Conservation (phyloP, 1,139 yeast species). For the Candida pseudoviswanathii region DNA sequence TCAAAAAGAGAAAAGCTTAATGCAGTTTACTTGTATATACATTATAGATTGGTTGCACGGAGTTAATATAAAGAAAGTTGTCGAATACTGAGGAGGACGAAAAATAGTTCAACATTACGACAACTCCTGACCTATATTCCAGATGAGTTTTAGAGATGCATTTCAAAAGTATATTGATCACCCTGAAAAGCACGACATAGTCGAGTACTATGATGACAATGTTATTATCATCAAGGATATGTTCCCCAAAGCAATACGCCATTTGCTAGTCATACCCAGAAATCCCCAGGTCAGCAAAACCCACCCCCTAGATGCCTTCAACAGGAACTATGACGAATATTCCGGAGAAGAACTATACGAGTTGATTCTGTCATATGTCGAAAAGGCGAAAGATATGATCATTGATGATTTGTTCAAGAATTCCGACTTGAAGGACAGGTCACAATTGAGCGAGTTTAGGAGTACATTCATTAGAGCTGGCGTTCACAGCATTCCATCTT, state of each 20-base stretch:
- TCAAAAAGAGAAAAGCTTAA: constrained; percentile 16
- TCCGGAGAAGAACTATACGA: constrained; percentile 29
- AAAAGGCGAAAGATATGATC: constrained; percentile 42
- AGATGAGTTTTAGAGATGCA: constrained; percentile 38
- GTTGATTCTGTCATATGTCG: constrained; percentile 39
- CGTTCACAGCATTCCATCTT: constrained; percentile 70
- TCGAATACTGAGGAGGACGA: not conserved
- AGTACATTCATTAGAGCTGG: constrained; percentile 56
- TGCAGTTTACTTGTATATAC: not conserved
- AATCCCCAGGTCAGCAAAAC: constrained; percentile 35
- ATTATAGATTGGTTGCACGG: not conserved
- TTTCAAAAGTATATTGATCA: constrained; percentile 36
- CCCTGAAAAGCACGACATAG: constrained; percentile 27
- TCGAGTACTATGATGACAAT: constrained; percentile 49
- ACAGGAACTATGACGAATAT: constrained; percentile 20
- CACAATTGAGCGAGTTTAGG: constrained; percentile 22
- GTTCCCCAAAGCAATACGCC: constrained; percentile 67
- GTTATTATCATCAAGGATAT: constrained; percentile 61
- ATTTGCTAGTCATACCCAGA: constrained; percentile 64
- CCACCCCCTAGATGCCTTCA: constrained; percentile 60
- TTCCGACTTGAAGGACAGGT: constrained; percentile 13
- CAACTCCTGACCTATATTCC: not conserved
- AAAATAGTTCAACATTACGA: not conserved
- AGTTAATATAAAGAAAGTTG: not conserved
- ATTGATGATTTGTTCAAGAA: constrained; percentile 33